Conservation (phyloP, 306 rosid species). For the Cucumis cinereus region DNA sequence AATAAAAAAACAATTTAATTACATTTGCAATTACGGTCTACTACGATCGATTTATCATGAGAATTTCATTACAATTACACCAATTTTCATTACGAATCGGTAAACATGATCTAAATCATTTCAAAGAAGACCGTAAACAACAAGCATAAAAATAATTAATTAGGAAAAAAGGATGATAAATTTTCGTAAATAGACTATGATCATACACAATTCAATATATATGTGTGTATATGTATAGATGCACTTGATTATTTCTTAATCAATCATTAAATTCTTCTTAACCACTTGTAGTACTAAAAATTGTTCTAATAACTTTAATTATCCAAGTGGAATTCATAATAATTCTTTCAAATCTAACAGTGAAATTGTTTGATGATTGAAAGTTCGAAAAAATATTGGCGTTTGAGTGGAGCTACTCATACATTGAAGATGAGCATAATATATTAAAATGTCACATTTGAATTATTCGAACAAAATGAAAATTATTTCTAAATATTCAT, state of each 20-base stretch:
- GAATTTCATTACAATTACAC: too few species aligned
- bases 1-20: too few species aligned
- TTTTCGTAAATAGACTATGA: neutral
- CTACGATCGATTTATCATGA: too few species aligned
- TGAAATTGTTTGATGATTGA: neutral
- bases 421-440: neutral
- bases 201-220: neutral
- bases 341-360: neutral
- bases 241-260: neutral
- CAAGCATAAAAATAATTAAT: too few species aligned
- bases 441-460: neutral
- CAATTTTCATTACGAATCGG: too few species aligned
- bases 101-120: too few species aligned
- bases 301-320: neutral
- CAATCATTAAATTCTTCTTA: neutral
- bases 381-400: neutral
- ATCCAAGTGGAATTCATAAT: neutral
- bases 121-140: too few species aligned
- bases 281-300: too few species aligned
- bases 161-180: neutral
- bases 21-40: too few species aligned
- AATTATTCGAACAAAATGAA: neutral
- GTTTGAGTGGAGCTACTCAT: neutral
- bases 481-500: neutral
- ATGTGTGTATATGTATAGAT: neutral